phyloP scores from a whole-genome alignment of 495 filamentous ascomycete species.

The Extremus antarcticus region DNA sequence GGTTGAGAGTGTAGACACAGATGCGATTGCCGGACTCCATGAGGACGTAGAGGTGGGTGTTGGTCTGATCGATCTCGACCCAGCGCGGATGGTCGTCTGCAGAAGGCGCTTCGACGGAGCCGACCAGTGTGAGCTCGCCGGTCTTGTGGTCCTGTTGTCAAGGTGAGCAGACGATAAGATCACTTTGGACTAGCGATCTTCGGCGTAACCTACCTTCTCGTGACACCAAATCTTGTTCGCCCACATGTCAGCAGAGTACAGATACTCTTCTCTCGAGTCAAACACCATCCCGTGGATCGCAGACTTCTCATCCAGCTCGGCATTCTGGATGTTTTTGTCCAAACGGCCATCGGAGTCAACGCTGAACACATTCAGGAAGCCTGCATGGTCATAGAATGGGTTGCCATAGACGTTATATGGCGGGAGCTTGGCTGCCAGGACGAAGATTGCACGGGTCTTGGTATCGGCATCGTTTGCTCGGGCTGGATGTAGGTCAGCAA shows the following conservation, averaged over 20 bases:
- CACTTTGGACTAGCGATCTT: not conserved
- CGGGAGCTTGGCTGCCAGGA: conserved; percentile 61
- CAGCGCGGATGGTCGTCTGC: conserved; percentile 69
- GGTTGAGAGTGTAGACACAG: conserved; percentile 69
- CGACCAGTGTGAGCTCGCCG: conserved; percentile 55
- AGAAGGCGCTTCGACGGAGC: conserved; percentile 57
- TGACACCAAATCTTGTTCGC: conserved; percentile 84
- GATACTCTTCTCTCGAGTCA: conserved; percentile 69
- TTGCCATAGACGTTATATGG: conserved; percentile 76
- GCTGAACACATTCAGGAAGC: conserved; percentile 67
- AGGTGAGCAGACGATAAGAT: not conserved
- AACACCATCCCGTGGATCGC: conserved; percentile 87
- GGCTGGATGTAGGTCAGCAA: conserved; percentile 34
- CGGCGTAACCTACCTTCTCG: conserved; percentile 39
- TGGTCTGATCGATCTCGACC: conserved; percentile 68
- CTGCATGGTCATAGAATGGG: conserved; percentile 76
- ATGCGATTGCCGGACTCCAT: conserved; percentile 79
- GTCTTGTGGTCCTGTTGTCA: conserved; percentile 34
- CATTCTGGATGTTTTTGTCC: conserved; percentile 64
- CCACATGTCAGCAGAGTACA: conserved; percentile 75
- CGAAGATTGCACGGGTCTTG: conserved; percentile 77
- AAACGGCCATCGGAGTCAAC: conserved; percentile 52
- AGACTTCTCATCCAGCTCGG: conserved; percentile 58
- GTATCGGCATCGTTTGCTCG: conserved; percentile 54
- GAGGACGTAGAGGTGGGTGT: conserved; percentile 67